Evolutionary conservation across 140 eudicot genomes (phyloP).

Genomic region (Ambrosia hybrid): DNA sequence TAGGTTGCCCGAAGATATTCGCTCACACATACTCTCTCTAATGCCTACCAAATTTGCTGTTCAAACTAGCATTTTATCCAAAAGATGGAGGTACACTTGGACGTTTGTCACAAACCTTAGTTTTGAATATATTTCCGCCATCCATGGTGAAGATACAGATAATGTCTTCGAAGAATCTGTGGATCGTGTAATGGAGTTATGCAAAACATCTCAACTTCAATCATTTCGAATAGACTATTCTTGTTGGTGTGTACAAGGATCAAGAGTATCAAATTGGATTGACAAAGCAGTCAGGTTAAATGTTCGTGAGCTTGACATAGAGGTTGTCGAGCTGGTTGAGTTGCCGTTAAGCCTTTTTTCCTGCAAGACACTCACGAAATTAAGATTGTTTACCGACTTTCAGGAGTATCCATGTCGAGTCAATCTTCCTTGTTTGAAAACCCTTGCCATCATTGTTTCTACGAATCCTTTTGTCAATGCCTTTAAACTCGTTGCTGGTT

Average conservation of each 20-base stretch:
- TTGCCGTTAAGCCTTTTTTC: constrained; percentile 11
- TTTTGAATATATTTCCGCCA: not conserved
- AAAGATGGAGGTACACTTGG: constrained; percentile 30
- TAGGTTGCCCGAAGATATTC: constrained; percentile 23
- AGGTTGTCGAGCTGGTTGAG: not conserved
- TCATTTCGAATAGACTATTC: not conserved
- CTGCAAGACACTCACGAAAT: constrained; percentile 24
- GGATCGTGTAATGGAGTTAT: not conserved
- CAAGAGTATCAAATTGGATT: constrained; percentile 5
- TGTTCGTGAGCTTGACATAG: constrained; percentile 13
- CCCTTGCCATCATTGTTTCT: not conserved
- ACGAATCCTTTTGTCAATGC: no score
- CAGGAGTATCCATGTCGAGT: not conserved
- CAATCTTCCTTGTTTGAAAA: constrained; percentile 11
- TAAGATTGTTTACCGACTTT: not conserved
- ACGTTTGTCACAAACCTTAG: not conserved
- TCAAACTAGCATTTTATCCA: constrained; percentile 24
- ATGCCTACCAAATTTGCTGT: constrained; percentile 15
- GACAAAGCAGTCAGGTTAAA: not conserved
- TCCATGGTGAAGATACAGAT: no score
- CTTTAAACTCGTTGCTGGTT: no score
- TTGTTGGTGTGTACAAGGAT: no score
- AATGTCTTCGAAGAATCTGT: not conserved
- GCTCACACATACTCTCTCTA: constrained; percentile 21
- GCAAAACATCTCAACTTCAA: not conserved